phyloP scores from a whole-genome alignment of 2,329 filamentous ascomycete species.

The Paecilomyces sp. region DNA sequence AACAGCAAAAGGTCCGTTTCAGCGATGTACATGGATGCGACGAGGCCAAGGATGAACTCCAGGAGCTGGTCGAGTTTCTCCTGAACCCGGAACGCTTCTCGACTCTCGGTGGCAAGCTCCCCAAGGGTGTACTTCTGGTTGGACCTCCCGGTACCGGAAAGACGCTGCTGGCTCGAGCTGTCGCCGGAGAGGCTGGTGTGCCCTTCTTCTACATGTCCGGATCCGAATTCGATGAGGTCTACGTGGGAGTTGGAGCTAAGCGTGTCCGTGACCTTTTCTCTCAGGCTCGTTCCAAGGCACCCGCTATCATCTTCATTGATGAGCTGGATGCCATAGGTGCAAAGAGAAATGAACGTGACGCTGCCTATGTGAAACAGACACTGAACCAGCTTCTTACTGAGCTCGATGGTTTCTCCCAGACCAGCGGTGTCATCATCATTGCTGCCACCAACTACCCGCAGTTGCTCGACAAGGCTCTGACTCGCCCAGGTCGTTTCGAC shows the following conservation, averaged over 20 bases:
- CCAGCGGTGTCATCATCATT: constrained; percentile 89
- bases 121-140: constrained; percentile 91
- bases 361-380: constrained; percentile 93
- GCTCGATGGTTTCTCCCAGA: constrained; percentile 92
- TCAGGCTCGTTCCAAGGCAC: constrained; percentile 75
- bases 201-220: constrained; percentile 99
- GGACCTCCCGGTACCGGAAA: constrained; percentile 97
- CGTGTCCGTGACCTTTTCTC: constrained; percentile 89
- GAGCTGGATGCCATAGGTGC: constrained; percentile 91
- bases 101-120: constrained; percentile 88
- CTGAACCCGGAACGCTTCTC: constrained; percentile 91
- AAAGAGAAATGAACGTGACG: constrained; percentile 85
- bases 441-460: constrained; percentile 95
- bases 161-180: constrained; percentile 87
- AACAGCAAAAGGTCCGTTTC: constrained; percentile 87
- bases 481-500: constrained; percentile 90
- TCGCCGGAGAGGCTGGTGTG: constrained; percentile 93
- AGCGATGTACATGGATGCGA: constrained; percentile 93
- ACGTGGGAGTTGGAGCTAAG: constrained; percentile 94
- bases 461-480: constrained; percentile 87
- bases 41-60: constrained; percentile 95
- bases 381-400: constrained; percentile 96
- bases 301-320: constrained; percentile 92
- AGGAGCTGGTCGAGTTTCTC: constrained; percentile 94
- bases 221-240: constrained; percentile 96